Evolutionary conservation across 257 asterid genomes (phyloP).

Genomic region (Oldenlandia corymbosa): DNA sequence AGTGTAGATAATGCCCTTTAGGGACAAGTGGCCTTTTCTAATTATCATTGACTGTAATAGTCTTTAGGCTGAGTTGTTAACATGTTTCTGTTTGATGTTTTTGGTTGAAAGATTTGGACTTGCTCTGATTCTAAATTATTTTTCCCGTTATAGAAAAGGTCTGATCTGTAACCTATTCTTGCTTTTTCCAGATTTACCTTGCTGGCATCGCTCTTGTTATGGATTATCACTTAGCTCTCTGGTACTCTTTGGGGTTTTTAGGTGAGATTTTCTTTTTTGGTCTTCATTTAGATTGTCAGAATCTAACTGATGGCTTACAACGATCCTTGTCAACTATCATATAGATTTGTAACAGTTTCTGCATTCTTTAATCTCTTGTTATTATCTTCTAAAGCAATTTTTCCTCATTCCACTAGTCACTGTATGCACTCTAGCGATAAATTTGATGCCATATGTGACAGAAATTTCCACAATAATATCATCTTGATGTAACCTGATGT

Average conservation of each 20-base stretch:
- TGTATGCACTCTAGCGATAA: neutral
- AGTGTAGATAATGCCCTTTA: neutral
- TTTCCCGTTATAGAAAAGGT: conserved; percentile 5
- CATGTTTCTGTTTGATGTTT: neutral
- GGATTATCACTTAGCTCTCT: conserved; percentile 90
- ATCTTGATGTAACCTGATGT: neutral
- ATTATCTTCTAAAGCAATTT: no score
- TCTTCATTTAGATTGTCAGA: neutral
- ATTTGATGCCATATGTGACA: neutral
- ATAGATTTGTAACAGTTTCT: no score
- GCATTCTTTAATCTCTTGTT: no score
- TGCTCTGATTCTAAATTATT: conserved; percentile 1
- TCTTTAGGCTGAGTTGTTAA: neutral
- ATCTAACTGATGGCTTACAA: no score
- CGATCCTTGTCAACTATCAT: no score
- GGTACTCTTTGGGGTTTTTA: conserved; percentile 66
- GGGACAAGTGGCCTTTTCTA: neutral
- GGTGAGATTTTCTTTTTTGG: conserved; percentile 46
- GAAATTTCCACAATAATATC: neutral
- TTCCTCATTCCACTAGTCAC: neutral
- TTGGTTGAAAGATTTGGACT: conserved; percentile 2
- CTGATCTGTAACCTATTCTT: conserved; percentile 19
- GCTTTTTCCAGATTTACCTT: conserved; percentile 63
- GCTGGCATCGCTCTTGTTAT: conserved; percentile 64
- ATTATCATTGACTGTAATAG: neutral